Percentiles rank a stretch among this genome's conserved stretches.
phyloP scores from a whole-genome alignment of 148 eudicot species.

The Cornus kousa region DNA sequence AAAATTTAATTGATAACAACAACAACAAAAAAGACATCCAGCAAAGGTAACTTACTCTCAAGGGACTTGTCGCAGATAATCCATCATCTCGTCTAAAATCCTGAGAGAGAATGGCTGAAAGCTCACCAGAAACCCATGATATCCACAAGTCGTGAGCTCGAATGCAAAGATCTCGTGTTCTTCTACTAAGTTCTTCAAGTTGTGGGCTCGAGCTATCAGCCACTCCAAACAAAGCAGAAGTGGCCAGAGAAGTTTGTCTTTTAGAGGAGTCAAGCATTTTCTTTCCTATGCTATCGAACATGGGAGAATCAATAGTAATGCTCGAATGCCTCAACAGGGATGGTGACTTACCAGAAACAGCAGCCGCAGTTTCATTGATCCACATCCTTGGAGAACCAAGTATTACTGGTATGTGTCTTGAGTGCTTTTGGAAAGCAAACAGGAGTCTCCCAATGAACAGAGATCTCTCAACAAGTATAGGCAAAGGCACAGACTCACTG shows the following conservation, averaged over 20 bases:
- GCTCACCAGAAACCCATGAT: constrained; percentile 85
- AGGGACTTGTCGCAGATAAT: constrained; percentile 55
- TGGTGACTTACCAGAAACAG: constrained; percentile 42
- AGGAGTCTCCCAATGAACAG: constrained; percentile 81
- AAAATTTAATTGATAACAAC: background rate
- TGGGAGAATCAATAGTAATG: constrained; percentile 40
- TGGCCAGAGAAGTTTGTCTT: constrained; percentile 58
- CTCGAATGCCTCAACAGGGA: constrained; percentile 49
- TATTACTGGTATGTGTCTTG: constrained; percentile 71
- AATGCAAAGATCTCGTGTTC: constrained; percentile 67
- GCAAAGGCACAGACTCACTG: constrained; percentile 31
- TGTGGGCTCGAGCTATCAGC: constrained; percentile 70
- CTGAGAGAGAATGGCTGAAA: constrained; percentile 48
- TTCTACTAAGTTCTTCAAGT: constrained; percentile 66
- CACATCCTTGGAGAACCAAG: constrained; percentile 89
- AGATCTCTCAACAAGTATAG: constrained; percentile 68
- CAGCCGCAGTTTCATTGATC: constrained; percentile 49
- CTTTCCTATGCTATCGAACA: constrained; percentile 50
- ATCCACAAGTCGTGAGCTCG: constrained; percentile 87
- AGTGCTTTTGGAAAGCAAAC: constrained; percentile 87
- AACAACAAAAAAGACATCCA: background rate
- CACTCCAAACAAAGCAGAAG: constrained; percentile 68
- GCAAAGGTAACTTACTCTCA: constrained; percentile 59
- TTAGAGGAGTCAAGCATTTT: constrained; percentile 45
- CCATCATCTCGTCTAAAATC: constrained; percentile 73